phyloP scores from a whole-genome alignment of 257 asterid species.

The Solanum ossicruentum region DNA sequence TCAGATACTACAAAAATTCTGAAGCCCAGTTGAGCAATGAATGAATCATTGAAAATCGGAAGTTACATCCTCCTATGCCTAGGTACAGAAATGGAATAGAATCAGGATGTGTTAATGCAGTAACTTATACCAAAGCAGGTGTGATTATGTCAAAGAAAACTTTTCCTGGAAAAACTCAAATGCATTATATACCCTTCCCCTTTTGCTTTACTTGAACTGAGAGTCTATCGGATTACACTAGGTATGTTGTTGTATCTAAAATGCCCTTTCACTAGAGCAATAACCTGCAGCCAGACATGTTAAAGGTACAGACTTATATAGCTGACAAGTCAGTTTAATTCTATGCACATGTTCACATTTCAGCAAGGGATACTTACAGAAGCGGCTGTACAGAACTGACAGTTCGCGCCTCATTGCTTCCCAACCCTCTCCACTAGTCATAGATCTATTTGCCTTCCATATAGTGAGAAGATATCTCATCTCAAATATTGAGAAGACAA shows the following conservation, averaged over 20 bases:
- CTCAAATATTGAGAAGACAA: conserved; percentile 95
- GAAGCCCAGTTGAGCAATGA: background rate
- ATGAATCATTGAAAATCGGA: background rate
- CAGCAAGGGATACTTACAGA: conserved; percentile 51
- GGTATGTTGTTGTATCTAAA: background rate
- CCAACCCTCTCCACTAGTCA: conserved; percentile 81
- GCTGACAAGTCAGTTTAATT: background rate
- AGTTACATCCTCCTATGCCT: background rate
- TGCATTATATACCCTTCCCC: background rate
- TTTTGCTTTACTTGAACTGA: background rate
- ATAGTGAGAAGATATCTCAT: conserved; percentile 97
- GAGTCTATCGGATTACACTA: background rate
- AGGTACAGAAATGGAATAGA: background rate
- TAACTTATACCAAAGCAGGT: background rate
- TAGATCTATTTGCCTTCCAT: conserved; percentile 88
- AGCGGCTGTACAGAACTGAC: conserved; percentile 89
- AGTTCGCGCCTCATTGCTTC: conserved; percentile 94
- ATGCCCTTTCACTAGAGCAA: background rate
- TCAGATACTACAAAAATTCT: background rate
- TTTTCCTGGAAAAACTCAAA: background rate
- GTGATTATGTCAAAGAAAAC: background rate
- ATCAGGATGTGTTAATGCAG: background rate
- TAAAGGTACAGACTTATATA: background rate
- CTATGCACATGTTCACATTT: background rate
- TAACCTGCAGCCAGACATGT: background rate